Conservation (phyloP, 179 eudicot species). For the Vitellaria paradoxa region DNA sequence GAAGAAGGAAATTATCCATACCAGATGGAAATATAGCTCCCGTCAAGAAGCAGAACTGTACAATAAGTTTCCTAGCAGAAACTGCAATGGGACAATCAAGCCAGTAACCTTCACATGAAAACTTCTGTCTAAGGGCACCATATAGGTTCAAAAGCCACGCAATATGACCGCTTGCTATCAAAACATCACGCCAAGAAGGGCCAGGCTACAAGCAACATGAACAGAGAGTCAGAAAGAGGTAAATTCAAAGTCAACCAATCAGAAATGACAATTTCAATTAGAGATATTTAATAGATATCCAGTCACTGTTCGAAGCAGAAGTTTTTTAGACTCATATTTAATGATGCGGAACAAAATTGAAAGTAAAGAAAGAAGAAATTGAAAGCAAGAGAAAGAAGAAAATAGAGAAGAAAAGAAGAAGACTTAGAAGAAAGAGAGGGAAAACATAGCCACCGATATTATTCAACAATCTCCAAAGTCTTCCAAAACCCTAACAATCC, state of each 20-base stretch:
- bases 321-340: neutral
- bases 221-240: slow-evolving; percentile 11
- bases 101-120: slow-evolving; percentile 75
- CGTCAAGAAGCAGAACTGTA: slow-evolving; percentile 85
- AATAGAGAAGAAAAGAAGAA: no score
- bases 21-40: slow-evolving; percentile 85
- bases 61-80: slow-evolving; percentile 85
- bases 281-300: neutral
- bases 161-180: slow-evolving; percentile 79
- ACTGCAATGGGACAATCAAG: slow-evolving; percentile 96
- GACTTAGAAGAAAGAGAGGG: no score
- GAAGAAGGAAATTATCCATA: slow-evolving; percentile 26
- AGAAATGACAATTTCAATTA: slow-evolving; percentile 3
- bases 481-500: no score
- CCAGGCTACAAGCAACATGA: slow-evolving; percentile 69
- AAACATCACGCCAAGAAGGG: slow-evolving; percentile 73
- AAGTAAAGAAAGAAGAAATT: no score
- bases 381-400: no score
- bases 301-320: neutral
- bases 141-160: slow-evolving; percentile 84
- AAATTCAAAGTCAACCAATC: slow-evolving; percentile 6
- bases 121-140: slow-evolving; percentile 79
- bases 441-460: no score
- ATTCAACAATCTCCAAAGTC: no score
- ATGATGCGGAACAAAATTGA: no score